These are phyloP conservation scores for Nidula microcarpa DNA, from an alignment of 768 basidiomycete species.

Conservation along the genomic window DNA sequence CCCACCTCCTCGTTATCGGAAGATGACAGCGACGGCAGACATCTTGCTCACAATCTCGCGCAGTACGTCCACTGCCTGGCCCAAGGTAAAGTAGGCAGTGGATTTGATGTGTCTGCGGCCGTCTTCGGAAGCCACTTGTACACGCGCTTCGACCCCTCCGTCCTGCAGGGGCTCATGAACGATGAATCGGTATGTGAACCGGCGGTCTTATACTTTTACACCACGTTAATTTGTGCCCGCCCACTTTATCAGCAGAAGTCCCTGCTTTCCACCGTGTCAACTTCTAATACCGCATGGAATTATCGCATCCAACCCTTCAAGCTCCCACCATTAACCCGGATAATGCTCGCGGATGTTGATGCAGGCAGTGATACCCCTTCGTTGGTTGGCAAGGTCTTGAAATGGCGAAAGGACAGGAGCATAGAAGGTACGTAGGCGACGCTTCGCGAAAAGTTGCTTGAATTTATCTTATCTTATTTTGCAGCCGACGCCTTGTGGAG, in stretches of 20 bases:
- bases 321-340: conserved; percentile 78
- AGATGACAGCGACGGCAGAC: conserved; percentile 41
- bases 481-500: conserved; percentile 67
- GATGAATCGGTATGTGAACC: conserved; percentile 38
- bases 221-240: background rate
- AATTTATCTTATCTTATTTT: background rate
- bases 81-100: conserved; percentile 97
- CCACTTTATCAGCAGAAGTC: background rate
- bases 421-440: conserved; percentile 40
- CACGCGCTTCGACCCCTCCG: conserved; percentile 75
- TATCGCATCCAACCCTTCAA: conserved; percentile 64
- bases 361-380: conserved; percentile 96
- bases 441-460: background rate
- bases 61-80: conserved; percentile 96
- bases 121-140: conserved; percentile 95
- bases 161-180: conserved; percentile 64
- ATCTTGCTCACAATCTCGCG: conserved; percentile 85
- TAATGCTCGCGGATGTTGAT: conserved; percentile 94
- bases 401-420: conserved; percentile 74
- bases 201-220: background rate
- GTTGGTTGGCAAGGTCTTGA: conserved; percentile 85
- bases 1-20: conserved; percentile 42
- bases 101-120: conserved; percentile 94
- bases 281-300: conserved; percentile 73
- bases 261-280: conserved; percentile 46